Conservation (phyloP, 2,329 filamentous ascomycete species). For the Cercospora berteroae region DNA sequence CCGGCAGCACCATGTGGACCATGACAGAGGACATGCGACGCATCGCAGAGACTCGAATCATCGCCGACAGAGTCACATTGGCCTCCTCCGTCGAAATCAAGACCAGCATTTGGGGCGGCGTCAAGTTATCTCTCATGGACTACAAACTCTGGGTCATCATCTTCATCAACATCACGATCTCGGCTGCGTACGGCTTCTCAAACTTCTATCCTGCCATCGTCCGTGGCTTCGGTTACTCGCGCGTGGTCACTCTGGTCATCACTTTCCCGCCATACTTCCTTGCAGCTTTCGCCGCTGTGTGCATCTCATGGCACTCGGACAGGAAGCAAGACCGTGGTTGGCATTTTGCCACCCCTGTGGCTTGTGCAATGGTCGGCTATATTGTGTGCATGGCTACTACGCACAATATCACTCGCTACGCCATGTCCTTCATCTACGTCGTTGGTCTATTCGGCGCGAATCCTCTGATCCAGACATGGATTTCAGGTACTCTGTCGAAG, state of each 20-base stretch:
- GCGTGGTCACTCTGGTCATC: constrained; percentile 56
- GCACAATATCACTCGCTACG: constrained; percentile 54
- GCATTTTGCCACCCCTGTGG: constrained; percentile 59
- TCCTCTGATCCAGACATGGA: background rate
- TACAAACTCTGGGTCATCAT: constrained; percentile 55
- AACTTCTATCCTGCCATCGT: constrained; percentile 67
- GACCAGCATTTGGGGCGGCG: constrained; percentile 45
- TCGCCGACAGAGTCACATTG: constrained; percentile 43
- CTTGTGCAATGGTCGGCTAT: constrained; percentile 55
- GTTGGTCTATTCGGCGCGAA: background rate
- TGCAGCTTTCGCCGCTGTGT: constrained; percentile 54
- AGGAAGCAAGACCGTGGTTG: constrained; percentile 54
- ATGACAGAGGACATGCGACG: constrained; percentile 54
- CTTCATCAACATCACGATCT: constrained; percentile 53
- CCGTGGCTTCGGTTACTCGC: constrained; percentile 58
- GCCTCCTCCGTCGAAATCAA: constrained; percentile 45
- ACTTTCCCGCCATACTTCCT: constrained; percentile 58
- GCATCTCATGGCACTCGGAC: constrained; percentile 51
- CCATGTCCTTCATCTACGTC: constrained; percentile 56
- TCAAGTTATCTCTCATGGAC: constrained; percentile 51
- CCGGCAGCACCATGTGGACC: background rate
- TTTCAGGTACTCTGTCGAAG: background rate
- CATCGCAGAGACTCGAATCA: constrained; percentile 54
- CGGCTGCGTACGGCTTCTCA: constrained; percentile 58
- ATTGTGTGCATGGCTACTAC: constrained; percentile 55